Conservation (phyloP, 768 basidiomycete genomes). For the Coprinellus micaceus region DNA sequence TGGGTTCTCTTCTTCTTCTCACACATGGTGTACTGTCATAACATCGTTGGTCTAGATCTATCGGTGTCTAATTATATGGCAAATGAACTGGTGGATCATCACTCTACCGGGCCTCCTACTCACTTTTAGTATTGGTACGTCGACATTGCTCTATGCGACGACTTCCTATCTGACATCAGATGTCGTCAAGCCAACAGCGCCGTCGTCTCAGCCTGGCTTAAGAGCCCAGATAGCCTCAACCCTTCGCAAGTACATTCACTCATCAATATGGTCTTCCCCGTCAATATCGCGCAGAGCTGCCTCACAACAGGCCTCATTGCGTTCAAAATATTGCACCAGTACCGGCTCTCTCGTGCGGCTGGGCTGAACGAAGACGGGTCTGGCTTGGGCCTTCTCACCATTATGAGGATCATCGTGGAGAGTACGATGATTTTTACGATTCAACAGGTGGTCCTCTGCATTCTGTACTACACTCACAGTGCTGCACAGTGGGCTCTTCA, state of each 20-base stretch:
- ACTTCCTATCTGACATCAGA: background rate
- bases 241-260: background rate
- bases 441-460: background rate
- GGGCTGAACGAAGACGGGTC: background rate
- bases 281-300: slow-evolving; percentile 3
- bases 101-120: background rate
- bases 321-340: background rate
- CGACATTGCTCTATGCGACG: background rate
- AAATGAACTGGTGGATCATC: background rate
- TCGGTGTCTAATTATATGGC: slow-evolving; percentile 6
- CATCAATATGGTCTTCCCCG: background rate
- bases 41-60: background rate
- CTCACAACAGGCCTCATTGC: slow-evolving; percentile 1
- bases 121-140: slow-evolving; percentile 5
- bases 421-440: background rate
- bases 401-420: slow-evolving; percentile 1
- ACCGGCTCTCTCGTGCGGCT: background rate
- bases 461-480: background rate
- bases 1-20: background rate
- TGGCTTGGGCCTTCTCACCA: background rate
- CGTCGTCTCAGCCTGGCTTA: background rate
- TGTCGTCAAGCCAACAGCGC: background rate
- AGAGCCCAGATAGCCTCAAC: background rate
- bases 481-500: background rate
- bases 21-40: background rate